Conservation (phyloP, 2,329 filamentous ascomycete species). For the Fusarium sp. region DNA sequence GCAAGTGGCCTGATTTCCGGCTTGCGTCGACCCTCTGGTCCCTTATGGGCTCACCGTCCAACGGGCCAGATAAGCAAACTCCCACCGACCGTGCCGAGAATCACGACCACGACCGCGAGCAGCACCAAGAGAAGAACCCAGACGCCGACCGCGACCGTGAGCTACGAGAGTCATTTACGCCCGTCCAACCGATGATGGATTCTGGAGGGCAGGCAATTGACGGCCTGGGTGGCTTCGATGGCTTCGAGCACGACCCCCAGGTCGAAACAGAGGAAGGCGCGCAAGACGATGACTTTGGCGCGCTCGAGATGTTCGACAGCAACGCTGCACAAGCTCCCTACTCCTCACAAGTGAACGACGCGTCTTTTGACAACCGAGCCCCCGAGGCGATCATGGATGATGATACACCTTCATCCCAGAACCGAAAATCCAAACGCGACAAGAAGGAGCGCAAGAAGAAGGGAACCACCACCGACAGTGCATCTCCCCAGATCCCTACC, state of each 20-base stretch:
- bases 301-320: constrained; percentile 52
- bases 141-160: constrained; percentile 30
- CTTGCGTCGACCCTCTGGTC: constrained; percentile 46
- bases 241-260: constrained; percentile 39
- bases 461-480: constrained; percentile 28
- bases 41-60: constrained; percentile 44
- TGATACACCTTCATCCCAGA: constrained; percentile 29
- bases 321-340: constrained; percentile 46
- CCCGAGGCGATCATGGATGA: constrained; percentile 47
- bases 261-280: constrained; percentile 34
- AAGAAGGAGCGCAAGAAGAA: constrained; percentile 46
- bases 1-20: constrained; percentile 48
- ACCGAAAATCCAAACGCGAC: constrained; percentile 45
- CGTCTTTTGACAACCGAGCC: constrained; percentile 33
- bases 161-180: constrained; percentile 22
- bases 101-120: constrained; percentile 33
- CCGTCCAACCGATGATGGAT: constrained; percentile 37
- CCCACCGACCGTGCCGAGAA: constrained; percentile 30
- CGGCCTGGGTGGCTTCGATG: constrained; percentile 40
- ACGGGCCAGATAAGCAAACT: constrained; percentile 38
- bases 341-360: constrained; percentile 41
- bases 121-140: constrained; percentile 27
- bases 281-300: constrained; percentile 47
- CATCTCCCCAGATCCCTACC: constrained; percentile 23
- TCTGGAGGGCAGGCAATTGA: constrained; percentile 38